phyloP scores from a whole-genome alignment of 2,329 filamentous ascomycete species.

The Claviceps capensis region DNA sequence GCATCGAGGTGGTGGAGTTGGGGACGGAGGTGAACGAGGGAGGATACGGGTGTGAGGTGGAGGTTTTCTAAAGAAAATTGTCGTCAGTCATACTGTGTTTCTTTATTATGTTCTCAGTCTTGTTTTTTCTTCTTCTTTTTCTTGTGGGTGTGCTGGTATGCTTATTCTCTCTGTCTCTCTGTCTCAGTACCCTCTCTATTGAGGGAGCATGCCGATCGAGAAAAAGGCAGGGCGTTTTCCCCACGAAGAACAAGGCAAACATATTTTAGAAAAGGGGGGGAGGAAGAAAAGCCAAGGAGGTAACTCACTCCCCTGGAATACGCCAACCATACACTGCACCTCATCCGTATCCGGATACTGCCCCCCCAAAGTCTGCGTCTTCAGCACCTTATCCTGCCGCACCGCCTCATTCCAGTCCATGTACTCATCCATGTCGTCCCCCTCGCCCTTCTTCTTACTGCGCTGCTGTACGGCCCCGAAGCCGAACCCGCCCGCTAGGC shows the following conservation, averaged over 20 bases:
- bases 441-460: conserved; percentile 24
- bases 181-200: too few species aligned
- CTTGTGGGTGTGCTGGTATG: too few species aligned
- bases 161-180: too few species aligned
- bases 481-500: conserved; percentile 60
- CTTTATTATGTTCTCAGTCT: background rate
- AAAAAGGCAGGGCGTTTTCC: too few species aligned
- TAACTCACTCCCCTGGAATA: conserved; percentile 69
- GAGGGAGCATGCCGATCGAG: too few species aligned
- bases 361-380: conserved; percentile 74
- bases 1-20: conserved; percentile 92
- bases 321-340: conserved; percentile 80
- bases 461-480: conserved; percentile 35
- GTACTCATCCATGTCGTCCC: conserved; percentile 33
- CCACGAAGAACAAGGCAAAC: too few species aligned
- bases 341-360: conserved; percentile 57
- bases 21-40: conserved; percentile 77
- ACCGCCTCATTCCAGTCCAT: conserved; percentile 55
- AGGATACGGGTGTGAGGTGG: conserved; percentile 71
- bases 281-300: too few species aligned
- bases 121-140: background rate
- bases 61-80: conserved; percentile 49
- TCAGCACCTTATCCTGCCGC: conserved; percentile 56
- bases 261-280: background rate
- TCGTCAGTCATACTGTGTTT: background rate